Percentiles rank a stretch among this genome's conserved stretches.
These are phyloP conservation scores for Ceriops tagal DNA, from an alignment of 345 rosid genomes.

Conservation along the genomic window DNA sequence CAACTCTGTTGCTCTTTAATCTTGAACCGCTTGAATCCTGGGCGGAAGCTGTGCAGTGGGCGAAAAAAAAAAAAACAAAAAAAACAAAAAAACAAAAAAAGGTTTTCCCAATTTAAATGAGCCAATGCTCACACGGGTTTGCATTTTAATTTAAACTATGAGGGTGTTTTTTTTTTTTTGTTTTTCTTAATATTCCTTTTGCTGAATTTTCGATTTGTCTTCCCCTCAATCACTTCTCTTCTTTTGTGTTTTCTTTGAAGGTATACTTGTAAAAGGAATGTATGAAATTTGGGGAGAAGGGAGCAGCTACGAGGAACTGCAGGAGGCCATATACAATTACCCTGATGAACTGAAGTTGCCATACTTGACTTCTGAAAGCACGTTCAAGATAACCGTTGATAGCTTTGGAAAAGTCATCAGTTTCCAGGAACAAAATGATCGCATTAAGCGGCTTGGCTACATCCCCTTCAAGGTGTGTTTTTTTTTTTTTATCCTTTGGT, in stretches of 20 bases:
- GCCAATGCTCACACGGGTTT: too few species aligned
- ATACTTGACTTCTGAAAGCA: slow-evolving; percentile 48
- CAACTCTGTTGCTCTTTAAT: too few species aligned
- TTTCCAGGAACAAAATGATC: slow-evolving; percentile 71
- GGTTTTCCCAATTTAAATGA: too few species aligned
- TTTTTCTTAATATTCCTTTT: too few species aligned
- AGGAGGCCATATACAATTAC: slow-evolving; percentile 53
- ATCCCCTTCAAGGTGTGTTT: slow-evolving; percentile 72
- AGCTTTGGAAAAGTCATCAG: slow-evolving; percentile 74
- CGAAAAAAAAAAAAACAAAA: too few species aligned
- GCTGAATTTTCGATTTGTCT: too few species aligned
- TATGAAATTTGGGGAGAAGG: slow-evolving; percentile 99
- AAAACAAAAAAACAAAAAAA: too few species aligned
- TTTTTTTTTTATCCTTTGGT: not conserved
- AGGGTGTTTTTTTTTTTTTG: too few species aligned
- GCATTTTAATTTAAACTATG: too few species aligned
- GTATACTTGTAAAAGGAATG: slow-evolving; percentile 90
- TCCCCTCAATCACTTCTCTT: too few species aligned
- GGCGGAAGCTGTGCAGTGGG: too few species aligned
- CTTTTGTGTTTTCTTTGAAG: slow-evolving; percentile 19
- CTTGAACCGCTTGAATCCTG: too few species aligned
- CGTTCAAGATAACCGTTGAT: slow-evolving; percentile 75
- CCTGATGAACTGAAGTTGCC: slow-evolving; percentile 76
- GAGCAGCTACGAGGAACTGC: slow-evolving; percentile 61
- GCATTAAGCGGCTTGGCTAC: slow-evolving; percentile 56